phyloP scores from a whole-genome alignment of 345 rosid species.

The Murraya paniculata region DNA sequence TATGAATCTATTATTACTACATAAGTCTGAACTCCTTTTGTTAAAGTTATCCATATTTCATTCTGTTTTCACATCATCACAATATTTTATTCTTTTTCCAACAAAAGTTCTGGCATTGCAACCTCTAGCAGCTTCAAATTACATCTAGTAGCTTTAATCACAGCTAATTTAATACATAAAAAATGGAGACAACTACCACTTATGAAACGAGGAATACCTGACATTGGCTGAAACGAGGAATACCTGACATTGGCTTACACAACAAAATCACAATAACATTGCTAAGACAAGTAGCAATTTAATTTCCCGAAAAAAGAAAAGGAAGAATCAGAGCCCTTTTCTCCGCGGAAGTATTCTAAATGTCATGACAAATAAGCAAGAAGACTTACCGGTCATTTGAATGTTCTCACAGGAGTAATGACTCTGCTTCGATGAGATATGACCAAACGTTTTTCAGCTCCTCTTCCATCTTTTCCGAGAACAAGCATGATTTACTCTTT shows the following conservation, averaged over 20 bases:
- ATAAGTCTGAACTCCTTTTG: too few relatives aligned
- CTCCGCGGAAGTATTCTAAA: slow-evolving; percentile 3
- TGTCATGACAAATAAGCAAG: slow-evolving; percentile 1
- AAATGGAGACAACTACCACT: neutral
- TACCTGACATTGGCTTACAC: neutral
- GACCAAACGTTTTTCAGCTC: slow-evolving; percentile 35
- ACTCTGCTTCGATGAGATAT: slow-evolving; percentile 45
- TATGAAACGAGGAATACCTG: neutral
- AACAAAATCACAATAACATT: neutral
- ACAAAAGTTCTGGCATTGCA: too few relatives aligned
- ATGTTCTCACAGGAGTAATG: slow-evolving; percentile 21
- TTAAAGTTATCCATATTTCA: too few relatives aligned
- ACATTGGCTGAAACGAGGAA: neutral
- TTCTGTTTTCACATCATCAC: too few relatives aligned
- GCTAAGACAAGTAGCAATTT: neutral
- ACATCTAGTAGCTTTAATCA: neutral
- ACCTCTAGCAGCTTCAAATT: neutral
- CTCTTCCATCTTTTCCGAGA: slow-evolving; percentile 41
- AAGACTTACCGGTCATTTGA: slow-evolving; percentile 9
- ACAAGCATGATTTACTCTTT: slow-evolving; percentile 9
- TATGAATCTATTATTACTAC: too few relatives aligned
- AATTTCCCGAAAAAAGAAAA: neutral
- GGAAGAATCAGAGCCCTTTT: neutral
- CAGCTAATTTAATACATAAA: neutral
- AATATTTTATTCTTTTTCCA: too few relatives aligned